These are phyloP conservation scores for Malus hybrid DNA, from an alignment of 331 rosid species.

Conservation along the genomic window DNA sequence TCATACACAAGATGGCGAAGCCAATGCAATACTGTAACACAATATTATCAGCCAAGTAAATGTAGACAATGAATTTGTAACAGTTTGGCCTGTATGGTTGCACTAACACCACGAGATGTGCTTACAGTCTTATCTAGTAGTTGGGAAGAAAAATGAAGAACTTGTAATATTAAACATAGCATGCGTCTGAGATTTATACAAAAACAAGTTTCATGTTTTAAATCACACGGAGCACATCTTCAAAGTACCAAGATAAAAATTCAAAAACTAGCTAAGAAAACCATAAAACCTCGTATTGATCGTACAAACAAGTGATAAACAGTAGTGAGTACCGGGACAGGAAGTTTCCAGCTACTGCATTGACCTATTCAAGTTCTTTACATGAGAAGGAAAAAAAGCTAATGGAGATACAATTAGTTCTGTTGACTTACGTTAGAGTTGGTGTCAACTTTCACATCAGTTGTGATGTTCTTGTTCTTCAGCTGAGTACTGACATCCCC, in stretches of 20 bases:
- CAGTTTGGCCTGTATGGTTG: background rate
- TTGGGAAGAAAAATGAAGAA: background rate
- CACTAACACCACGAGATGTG: background rate
- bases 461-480: slow-evolving; percentile 90
- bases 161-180: background rate
- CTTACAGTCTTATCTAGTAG: background rate
- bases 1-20: background rate
- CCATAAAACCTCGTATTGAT: background rate
- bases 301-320: background rate
- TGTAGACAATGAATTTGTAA: background rate
- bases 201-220: background rate
- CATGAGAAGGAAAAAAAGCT: background rate
- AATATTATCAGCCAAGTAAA: background rate
- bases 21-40: background rate
- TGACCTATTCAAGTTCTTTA: background rate
- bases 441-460: slow-evolving; percentile 84
- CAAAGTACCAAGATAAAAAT: background rate
- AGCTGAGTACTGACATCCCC: slow-evolving; percentile 75
- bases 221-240: background rate
- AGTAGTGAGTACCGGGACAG: background rate
- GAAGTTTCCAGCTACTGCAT: background rate
- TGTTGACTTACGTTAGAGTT: slow-evolving; percentile 62
- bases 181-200: too few relatives aligned
- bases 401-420: background rate
- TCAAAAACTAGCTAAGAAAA: background rate